Evolutionary conservation across 2,329 filamentous ascomycete species (phyloP), one percentile per base, ranked within the genome.

Genomic region (Cladorrhinum sp.): DNA sequence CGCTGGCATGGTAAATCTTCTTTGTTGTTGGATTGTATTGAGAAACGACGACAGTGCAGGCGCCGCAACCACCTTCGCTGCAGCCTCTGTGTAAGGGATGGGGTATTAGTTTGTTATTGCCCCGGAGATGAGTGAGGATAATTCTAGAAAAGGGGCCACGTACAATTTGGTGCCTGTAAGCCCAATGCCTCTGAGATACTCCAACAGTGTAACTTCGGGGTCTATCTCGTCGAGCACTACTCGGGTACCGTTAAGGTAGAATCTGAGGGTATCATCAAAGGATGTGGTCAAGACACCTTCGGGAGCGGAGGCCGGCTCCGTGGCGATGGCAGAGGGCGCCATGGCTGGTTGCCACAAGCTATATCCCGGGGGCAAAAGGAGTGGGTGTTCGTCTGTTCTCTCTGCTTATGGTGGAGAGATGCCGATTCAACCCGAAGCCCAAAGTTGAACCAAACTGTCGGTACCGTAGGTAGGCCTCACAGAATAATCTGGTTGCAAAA

Each of bases 61-160:
- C 95, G 69, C 95, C 95, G 72, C 95, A 99, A 1, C 95, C 95
- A 64, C 95, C 95, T 79, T 99, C 95, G 55, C 92, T 92, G 77
- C 95, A 99, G 53, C 95, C 95, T 14, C 83, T 86, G 64, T 18
- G 6, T 12, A 28, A 30, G 33, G 49, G 20, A 33, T 6, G 24
- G 24, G 23, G 57, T 21, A 30, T 49, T 23, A 54, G 30, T 18
- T 36, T 36, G n/a, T 18, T 20, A 3, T 42, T 42, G 36, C 14
- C 1, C 5, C 2, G 20, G 24, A 48, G 24, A 18, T 14, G 4
- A 14, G n/a, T n/a, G 6, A 14, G 7, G 42, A 20, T 46, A 18
- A 46, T 20, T 16, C n/a, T 10, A 4, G n/a, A 18, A 46, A 16
- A 54, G 21, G 42, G 23, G 18, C 14, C 30, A 70, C 80, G 62